Evolutionary conservation across 1,284 basidiomycete species (phyloP).

Genomic region (Rhodotorula sp.): DNA sequence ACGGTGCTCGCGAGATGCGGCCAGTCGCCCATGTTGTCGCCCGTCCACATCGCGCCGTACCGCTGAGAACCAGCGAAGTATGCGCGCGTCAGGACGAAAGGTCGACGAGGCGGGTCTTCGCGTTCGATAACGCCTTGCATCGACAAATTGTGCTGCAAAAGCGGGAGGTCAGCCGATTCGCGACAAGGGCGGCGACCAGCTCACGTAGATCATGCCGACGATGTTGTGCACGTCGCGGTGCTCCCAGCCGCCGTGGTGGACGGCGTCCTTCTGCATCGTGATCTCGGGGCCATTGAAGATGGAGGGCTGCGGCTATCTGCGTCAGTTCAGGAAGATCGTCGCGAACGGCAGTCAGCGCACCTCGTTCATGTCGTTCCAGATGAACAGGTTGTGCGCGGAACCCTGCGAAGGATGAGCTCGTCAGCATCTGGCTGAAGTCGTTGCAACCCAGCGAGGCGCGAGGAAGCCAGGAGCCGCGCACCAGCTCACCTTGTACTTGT

Average conservation of each 20-base stretch:
- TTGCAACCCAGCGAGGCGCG: no score
- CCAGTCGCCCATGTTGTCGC: conserved; percentile 97
- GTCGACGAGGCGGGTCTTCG: conserved; percentile 69
- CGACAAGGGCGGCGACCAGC: conserved; percentile 22
- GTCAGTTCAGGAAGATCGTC: neutral
- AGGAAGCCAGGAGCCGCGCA: no score
- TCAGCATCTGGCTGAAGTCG: neutral
- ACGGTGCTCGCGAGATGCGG: conserved; percentile 92
- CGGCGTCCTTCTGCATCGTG: conserved; percentile 89
- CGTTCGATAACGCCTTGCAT: conserved; percentile 76
- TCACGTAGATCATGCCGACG: conserved; percentile 63
- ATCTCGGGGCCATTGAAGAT: conserved; percentile 99
- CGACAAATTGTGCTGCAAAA: conserved; percentile 72
- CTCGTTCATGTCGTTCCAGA: conserved; percentile 99
- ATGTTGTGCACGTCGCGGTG: conserved; percentile 94
- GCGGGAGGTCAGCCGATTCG: neutral
- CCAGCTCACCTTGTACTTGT: conserved; percentile 51
- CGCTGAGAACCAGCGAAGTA: conserved; percentile 96
- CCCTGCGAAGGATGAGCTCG: conserved; percentile 42
- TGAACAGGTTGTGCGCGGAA: conserved; percentile 71
- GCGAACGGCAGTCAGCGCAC: conserved; percentile 48
- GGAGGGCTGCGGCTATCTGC: conserved; percentile 63
- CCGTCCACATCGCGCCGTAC: conserved; percentile 97
- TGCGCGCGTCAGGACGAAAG: conserved; percentile 91
- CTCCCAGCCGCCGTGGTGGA: conserved; percentile 94